These are phyloP conservation scores for Ganoderma sinense DNA, from an alignment of 1,284 basidiomycete genomes.

Conservation along the genomic window DNA sequence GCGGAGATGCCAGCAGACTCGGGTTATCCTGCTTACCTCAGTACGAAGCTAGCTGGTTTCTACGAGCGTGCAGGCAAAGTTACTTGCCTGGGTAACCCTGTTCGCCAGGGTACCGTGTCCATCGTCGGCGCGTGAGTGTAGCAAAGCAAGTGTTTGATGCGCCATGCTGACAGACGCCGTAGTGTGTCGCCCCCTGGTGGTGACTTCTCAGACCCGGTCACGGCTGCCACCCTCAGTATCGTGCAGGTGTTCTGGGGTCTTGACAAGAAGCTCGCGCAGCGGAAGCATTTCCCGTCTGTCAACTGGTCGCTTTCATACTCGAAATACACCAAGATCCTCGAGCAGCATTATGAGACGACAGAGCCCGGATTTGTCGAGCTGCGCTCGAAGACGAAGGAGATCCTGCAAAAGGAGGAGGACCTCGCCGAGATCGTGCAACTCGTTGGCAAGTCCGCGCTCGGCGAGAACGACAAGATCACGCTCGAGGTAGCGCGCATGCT, in stretches of 20 bases:
- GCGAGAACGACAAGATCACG: conserved; percentile 98
- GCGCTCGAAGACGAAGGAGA: conserved; percentile 93
- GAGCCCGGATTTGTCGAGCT: conserved; percentile 95
- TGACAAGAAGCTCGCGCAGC: conserved; percentile 96
- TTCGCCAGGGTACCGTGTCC: conserved; percentile 92
- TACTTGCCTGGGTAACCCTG: conserved; percentile 89
- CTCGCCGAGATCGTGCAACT: conserved; percentile 99
- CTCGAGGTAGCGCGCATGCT: conserved; percentile 97
- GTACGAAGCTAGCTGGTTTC: conserved; percentile 96
- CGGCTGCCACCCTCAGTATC: conserved; percentile 96
- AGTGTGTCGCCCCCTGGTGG: conserved; percentile 98
- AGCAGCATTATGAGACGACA: conserved; percentile 91
- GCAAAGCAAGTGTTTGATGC: neutral
- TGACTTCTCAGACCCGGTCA: conserved; percentile 99
- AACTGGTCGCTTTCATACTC: conserved; percentile 99
- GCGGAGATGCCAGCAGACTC: conserved; percentile 99
- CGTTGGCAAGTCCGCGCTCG: conserved; percentile 97
- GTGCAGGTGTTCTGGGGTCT: conserved; percentile 99
- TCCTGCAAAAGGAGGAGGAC: conserved; percentile 98
- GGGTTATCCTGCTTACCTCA: conserved; percentile 97
- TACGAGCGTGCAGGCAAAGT: conserved; percentile 99
- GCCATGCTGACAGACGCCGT: conserved; percentile 3
- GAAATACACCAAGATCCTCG: conserved; percentile 96
- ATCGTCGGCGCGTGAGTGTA: conserved; percentile 95
- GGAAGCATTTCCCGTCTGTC: conserved; percentile 98